Evolutionary conservation across 345 rosid species (phyloP), one percentile per base, ranked within the genome.

Genomic region (Angophora floribunda): DNA sequence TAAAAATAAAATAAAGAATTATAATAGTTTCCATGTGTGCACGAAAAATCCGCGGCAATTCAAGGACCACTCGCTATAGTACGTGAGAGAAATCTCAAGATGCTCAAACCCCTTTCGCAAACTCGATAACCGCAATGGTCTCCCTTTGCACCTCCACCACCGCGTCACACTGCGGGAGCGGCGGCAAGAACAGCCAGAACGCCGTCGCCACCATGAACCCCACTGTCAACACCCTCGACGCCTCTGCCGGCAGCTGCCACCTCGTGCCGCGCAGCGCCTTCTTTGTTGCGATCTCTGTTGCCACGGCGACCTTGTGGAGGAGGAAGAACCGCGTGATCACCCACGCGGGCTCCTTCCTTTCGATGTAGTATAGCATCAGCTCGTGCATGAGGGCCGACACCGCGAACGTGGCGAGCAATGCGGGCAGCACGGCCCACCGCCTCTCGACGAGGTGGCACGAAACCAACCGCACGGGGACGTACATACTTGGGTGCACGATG

Each of bases 351-450:
- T 15, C 14, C 84, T 41, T 88, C 57, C 92, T 55, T 9, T 90
- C 90, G 8, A 86, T 13, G 90, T 90, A 52, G 86, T 75, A 90
- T 52, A 88, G 86, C 4, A 88, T 63, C 30, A 90, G 75, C 88
- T 90, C 89, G 88, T 91, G 93, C 93, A 91, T 88, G 75, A 90
- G 26, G 9, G 52, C 92, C 1, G 90, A 91, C 22, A 89, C 90
- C 0, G 55, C 1, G 86, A 90, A 91, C 4, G 80, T 41, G 17
- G 51, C 9, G 30, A 91, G 51, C 26, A 88, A 75, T 1, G 88
- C 36, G 0, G 90, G 87, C 13, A 91, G 84, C 7, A 82, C 15
- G 32, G 86, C 91, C 89, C 91, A 87, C 21, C 50, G 63, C 53
- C 85, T 52, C 32, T 88, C 32, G 0, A 88, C 0, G 19, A 86